These are phyloP conservation scores for Helichrysum umbraculigerum DNA, from an alignment of 129 eudicot species.

Conservation along the genomic window DNA sequence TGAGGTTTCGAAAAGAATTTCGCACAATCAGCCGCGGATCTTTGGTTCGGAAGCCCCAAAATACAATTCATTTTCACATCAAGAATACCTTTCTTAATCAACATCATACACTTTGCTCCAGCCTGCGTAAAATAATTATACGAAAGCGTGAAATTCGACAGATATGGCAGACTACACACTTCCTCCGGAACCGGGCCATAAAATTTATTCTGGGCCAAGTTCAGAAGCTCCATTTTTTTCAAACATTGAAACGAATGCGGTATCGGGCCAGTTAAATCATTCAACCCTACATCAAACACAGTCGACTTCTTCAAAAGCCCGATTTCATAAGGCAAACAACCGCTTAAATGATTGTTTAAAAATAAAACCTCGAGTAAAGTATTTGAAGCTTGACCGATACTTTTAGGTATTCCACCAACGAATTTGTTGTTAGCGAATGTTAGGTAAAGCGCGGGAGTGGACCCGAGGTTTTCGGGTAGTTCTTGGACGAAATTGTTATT, in stretches of 20 bases:
- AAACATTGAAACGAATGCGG: conserved; percentile 48
- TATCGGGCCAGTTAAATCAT: conserved; percentile 40
- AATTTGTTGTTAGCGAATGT: conserved; percentile 47
- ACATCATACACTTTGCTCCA: conserved; percentile 36
- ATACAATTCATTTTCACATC: conserved; percentile 54
- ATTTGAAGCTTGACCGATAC: conserved; percentile 29
- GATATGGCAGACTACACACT: conserved; percentile 31
- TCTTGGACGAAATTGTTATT: conserved; percentile 38
- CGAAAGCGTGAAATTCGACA: conserved; percentile 38
- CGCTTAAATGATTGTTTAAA: conserved; percentile 39
- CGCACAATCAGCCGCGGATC: conserved; percentile 44
- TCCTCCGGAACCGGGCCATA: conserved; percentile 41
- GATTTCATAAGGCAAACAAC: conserved; percentile 46
- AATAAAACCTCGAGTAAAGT: conserved; percentile 42
- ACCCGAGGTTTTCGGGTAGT: conserved; percentile 44
- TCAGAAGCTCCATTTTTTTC: conserved; percentile 30
- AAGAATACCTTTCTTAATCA: conserved; percentile 29
- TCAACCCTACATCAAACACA: conserved; percentile 41
- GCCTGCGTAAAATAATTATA: conserved; percentile 49
- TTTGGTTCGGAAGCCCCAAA: conserved; percentile 37
- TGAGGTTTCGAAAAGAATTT: conserved; percentile 21
- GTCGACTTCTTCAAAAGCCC: conserved; percentile 31
- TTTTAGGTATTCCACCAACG: conserved; percentile 40
- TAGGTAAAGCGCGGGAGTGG: conserved; percentile 32
- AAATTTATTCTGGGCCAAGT: conserved; percentile 40